Base-by-base conservation (phyloP, 2,329 filamentous ascomycete species). In the Triangularia setosa region DNA sequence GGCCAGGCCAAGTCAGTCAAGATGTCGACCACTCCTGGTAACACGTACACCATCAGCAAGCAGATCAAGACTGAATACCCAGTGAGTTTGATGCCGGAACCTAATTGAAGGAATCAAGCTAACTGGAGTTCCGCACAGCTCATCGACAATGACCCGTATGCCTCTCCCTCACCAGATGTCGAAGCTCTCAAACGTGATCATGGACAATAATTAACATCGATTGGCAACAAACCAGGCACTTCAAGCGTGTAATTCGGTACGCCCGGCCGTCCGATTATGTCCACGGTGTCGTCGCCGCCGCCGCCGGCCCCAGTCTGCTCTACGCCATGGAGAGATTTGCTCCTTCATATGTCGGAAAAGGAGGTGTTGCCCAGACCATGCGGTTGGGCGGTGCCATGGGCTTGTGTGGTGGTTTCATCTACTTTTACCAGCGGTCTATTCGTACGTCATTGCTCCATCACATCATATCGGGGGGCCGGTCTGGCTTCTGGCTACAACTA, bases 81-180 rank as follows among this genome's bases (percentile, higher is more conserved):
- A 65, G 95, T 98, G 82, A 74, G 91, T 69, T 64, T 21, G 40
- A n/a, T 48, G 40, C 12, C 11, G 23, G 16, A 55, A 55, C 8
- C 54, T 64, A 72, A 73, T 73, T 70, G 66, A 62, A 40, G 21
- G 58, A 25, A 25, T 23, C 24, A 30, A 27, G 61, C 68, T 68
- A 62, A 69, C 59, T 24, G 57, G 24, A 16, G 27, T 30, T 57
- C 53, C 74, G 74, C 71, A 70, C 80, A 99, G 95, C 90, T 98
- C 81, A 98, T 99, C 80, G 95, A 99, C 83, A 96, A 92, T 82
- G 95, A 99, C 80, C 95, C 95, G 93, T 97, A 93, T 76, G 89
- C 30, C 21, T 44, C 48, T 53, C 62, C 12, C 12, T 33, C 60
- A 57, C 64, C 64, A 61, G 33, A 61, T 25, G 40, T 14, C 40